Evolutionary conservation across 2,329 filamentous ascomycete species (phyloP), one percentile per base, ranked within the genome.

Genomic region (Arthroderma sp.): DNA sequence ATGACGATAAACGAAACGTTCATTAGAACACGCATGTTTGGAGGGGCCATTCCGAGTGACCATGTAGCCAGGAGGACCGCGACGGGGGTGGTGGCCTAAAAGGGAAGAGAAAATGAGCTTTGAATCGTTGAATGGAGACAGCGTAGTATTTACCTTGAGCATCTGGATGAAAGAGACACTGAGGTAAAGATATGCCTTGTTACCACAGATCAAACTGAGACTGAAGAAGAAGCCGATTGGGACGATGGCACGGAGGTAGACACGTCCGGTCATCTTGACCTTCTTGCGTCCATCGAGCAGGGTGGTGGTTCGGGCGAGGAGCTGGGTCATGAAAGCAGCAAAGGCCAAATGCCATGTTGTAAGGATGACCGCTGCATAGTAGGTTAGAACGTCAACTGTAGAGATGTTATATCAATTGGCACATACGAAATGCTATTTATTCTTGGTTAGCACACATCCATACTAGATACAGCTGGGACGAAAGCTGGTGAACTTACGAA

Each of bases 131-230:
- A 22, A 22, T 22, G 15, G 15, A 22, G 15, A 22, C 15, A 22
- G 15, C 3, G 15, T 22, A 22, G 66, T 66, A 74, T 83, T 56
- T 69, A 86, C 83, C 83, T 96, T 96, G 66, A 96, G 80, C 89
- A 96, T 96, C 74, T 96, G 89, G 59, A 96, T 96, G 66, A 96
- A 96, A 49, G 89, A 84, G 48, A 96, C 89, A 54, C 83, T 91
- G 50, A 96, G 78, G 68, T 95, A 94, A 45, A 95, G 77, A 63
- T 96, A 96, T 56, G 89, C 87, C 68, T 94, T 69, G 71, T 96
- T 96, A 61, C 88, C 87, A 68, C 87, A 95, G 63, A 96, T 95
- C 71, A 96, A 75, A 67, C 83, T 91, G 71, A 95, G 72, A 63
- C 84, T 91, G 79, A 95, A 96, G 71, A 94, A 93, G 62, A 94